Conservation (phyloP, 139 green algal species). For the Picochlorum sp. region DNA sequence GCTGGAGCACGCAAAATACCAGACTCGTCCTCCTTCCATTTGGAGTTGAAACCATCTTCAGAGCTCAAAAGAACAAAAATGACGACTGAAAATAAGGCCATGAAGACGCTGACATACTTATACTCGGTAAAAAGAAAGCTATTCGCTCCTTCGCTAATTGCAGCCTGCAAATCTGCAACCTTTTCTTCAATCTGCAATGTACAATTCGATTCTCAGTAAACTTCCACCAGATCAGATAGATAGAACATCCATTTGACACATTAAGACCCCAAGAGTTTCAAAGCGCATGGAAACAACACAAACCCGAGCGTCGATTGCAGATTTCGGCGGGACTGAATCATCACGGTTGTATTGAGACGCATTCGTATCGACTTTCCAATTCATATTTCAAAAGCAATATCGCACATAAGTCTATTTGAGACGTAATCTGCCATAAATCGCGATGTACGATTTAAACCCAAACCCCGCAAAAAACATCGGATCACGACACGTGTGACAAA, state of each 20-base stretch:
- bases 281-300: no score
- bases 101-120: conserved; percentile 80
- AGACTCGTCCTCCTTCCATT: conserved; percentile 42
- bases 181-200: conserved; percentile 68
- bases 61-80: conserved; percentile 89
- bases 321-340: no score
- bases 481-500: not conserved
- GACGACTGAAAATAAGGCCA: conserved; percentile 81
- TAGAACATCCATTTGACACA: not conserved
- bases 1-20: conserved; percentile 40
- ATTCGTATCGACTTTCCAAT: no score
- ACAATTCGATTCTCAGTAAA: not conserved
- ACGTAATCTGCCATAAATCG: no score
- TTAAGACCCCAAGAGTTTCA: not conserved
- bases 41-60: conserved; percentile 53
- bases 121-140: conserved; percentile 96
- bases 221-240: not conserved
- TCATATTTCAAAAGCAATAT: no score
- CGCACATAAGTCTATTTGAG: no score
- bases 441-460: no score
- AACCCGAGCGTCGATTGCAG: no score
- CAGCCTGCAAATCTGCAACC: conserved; percentile 75
- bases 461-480: not conserved
- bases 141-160: conserved; percentile 78
- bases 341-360: no score